Evolutionary conservation across 2,329 filamentous ascomycete species (phyloP).

Genomic region (Stagonosporopsis rhizophila): DNA sequence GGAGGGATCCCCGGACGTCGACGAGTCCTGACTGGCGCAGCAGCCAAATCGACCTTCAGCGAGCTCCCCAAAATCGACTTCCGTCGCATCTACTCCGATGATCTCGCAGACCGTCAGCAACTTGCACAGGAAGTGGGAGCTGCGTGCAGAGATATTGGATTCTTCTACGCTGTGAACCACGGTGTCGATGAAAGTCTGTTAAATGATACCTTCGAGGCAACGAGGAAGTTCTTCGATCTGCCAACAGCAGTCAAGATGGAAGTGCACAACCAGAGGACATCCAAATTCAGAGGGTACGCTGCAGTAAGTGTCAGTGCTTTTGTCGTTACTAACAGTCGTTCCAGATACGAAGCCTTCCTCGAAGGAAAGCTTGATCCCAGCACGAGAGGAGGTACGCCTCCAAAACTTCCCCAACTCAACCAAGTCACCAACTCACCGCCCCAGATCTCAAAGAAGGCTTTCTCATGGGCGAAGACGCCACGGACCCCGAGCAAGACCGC

Average conservation of each 20-base stretch:
- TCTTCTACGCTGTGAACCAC: conserved; percentile 46
- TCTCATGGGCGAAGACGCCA: conserved; percentile 46
- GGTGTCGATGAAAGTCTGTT: conserved; percentile 38
- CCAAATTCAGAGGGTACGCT: conserved; percentile 44
- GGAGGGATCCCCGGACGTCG: conserved; percentile 39
- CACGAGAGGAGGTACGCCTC: conserved; percentile 39
- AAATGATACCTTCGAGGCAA: conserved; percentile 38
- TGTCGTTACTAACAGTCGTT: background rate
- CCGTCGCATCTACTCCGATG: conserved; percentile 37
- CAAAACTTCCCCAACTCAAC: too few relatives aligned
- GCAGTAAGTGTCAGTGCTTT: too few relatives aligned
- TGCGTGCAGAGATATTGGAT: conserved; percentile 44
- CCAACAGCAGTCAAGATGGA: conserved; percentile 47
- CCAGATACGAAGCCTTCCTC: conserved; percentile 39
- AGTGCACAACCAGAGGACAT: conserved; percentile 45
- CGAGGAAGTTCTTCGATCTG: conserved; percentile 42
- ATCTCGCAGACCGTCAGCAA: conserved; percentile 32
- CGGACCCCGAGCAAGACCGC: conserved; percentile 40
- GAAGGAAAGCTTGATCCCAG: conserved; percentile 47
- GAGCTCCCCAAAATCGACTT: conserved; percentile 42
- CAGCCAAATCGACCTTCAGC: conserved; percentile 35
- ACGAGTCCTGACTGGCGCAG: conserved; percentile 33
- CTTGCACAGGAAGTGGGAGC: conserved; percentile 40
- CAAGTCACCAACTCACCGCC: conserved; percentile 1
- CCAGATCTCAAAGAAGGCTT: conserved; percentile 47